Evolutionary conservation across 2,329 filamentous ascomycete genomes (phyloP).

Genomic region (Metarhizium sp.): DNA sequence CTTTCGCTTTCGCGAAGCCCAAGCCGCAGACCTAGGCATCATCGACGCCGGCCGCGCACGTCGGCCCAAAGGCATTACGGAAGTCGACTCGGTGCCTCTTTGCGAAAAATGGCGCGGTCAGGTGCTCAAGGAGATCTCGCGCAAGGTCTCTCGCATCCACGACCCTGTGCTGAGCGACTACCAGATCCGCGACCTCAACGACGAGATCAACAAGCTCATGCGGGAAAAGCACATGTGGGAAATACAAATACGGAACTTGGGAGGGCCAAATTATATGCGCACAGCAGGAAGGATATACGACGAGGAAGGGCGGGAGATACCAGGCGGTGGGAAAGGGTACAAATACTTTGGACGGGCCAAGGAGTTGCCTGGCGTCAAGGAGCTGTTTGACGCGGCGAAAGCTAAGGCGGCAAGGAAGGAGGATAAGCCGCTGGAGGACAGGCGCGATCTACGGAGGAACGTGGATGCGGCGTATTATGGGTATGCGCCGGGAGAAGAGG

Average conservation of each 20-base stretch:
- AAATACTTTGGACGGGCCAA: slow-evolving; percentile 85
- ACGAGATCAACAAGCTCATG: slow-evolving; percentile 99
- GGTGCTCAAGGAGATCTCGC: slow-evolving; percentile 91
- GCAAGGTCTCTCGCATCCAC: slow-evolving; percentile 94
- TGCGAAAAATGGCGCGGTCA: slow-evolving; percentile 99
- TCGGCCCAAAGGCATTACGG: slow-evolving; percentile 83
- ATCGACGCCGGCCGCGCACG: slow-evolving; percentile 86
- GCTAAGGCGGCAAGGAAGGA: slow-evolving; percentile 48
- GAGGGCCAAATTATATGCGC: slow-evolving; percentile 96
- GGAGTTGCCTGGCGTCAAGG: slow-evolving; percentile 90
- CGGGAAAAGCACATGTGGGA: slow-evolving; percentile 99
- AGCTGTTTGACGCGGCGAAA: slow-evolving; percentile 78
- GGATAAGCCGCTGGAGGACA: slow-evolving; percentile 55
- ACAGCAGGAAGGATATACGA: slow-evolving; percentile 61
- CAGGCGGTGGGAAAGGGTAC: slow-evolving; percentile 77
- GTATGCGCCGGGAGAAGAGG: slow-evolving; percentile 87
- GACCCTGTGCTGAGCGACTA: slow-evolving; percentile 86
- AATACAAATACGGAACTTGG: slow-evolving; percentile 86
- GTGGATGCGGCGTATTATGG: slow-evolving; percentile 96
- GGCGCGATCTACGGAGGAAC: slow-evolving; percentile 60
- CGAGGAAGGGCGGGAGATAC: slow-evolving; percentile 62
- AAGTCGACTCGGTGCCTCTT: slow-evolving; percentile 70
- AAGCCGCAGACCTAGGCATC: slow-evolving; percentile 92
- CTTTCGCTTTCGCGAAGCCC: slow-evolving; percentile 96
- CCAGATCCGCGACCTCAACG: slow-evolving; percentile 95